A percentile compares a stretch with the other conserved stretches of the same genome.
Evolutionary conservation across 352 stramenopile species (phyloP).

Genomic region (Aphanomyces cochlioides): DNA sequence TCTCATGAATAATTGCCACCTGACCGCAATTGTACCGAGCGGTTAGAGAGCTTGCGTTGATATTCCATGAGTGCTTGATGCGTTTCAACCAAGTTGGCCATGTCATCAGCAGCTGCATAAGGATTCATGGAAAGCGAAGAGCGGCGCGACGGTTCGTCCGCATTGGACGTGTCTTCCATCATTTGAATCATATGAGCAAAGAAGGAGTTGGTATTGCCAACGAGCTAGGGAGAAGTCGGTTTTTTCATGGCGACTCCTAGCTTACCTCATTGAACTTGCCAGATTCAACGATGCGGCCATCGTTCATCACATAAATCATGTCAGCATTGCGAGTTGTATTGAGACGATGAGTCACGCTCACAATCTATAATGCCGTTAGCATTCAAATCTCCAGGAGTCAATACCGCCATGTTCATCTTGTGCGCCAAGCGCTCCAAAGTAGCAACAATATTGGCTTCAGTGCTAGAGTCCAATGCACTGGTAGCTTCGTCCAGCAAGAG

Average conservation of each 20-base stretch:
- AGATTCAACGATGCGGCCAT: conserved; percentile 12
- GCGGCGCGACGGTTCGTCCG: background rate
- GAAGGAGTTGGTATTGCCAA: conserved; percentile 63
- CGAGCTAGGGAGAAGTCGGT: conserved; percentile 33
- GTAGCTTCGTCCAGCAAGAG: conserved; percentile 27
- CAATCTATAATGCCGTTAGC: background rate
- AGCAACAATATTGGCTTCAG: conserved; percentile 15
- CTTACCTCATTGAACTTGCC: conserved; percentile 43
- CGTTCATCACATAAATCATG: conserved; percentile 19
- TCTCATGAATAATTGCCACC: background rate
- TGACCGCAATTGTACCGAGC: conserved; percentile 14
- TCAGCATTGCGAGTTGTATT: conserved; percentile 20
- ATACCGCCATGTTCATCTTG: conserved; percentile 20
- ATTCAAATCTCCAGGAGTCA: background rate
- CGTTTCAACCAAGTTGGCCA: conserved; percentile 7
- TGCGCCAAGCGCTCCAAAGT: conserved; percentile 15
- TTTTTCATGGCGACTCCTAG: conserved; percentile 27
- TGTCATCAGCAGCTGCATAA: conserved; percentile 3
- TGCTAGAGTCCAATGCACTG: conserved; percentile 20
- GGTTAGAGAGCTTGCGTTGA: background rate
- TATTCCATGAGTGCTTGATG: conserved; percentile 9
- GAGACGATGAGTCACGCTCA: conserved; percentile 22
- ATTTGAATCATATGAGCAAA: conserved; percentile 63
- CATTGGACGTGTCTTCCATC: background rate
- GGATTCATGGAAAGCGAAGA: background rate